A percentile compares a stretch with the other conserved stretches of the same genome.
phyloP scores from a whole-genome alignment of 2,329 filamentous ascomycete species.

The Diaporthe sp. region DNA sequence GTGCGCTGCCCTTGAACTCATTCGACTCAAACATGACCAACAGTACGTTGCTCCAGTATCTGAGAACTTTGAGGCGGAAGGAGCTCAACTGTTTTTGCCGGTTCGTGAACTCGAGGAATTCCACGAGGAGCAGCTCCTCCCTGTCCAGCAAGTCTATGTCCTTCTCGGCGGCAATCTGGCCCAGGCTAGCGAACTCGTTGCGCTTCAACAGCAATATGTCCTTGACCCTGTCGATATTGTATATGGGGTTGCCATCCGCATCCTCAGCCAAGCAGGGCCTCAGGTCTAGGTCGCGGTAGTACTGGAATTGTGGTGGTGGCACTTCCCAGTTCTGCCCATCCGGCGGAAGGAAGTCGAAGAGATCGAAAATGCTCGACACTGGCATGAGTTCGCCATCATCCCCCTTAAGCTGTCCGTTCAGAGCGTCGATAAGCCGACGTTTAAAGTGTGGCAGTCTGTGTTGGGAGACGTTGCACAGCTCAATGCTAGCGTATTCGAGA shows the following conservation, averaged over 20 bases:
- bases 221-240: conserved; percentile 78
- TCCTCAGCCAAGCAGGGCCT: conserved; percentile 74
- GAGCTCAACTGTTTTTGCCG: conserved; percentile 70
- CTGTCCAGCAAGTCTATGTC: conserved; percentile 65
- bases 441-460: conserved; percentile 79
- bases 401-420: conserved; percentile 82
- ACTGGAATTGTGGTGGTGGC: conserved; percentile 67
- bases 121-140: conserved; percentile 72
- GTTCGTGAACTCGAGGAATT: conserved; percentile 75
- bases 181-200: conserved; percentile 69
- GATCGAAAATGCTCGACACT: conserved; percentile 86
- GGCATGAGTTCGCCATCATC: conserved; percentile 75
- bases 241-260: conserved; percentile 69
- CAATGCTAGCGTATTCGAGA: conserved; percentile 87
- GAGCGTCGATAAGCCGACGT: conserved; percentile 75
- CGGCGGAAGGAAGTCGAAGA: conserved; percentile 86
- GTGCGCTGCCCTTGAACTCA: conserved; percentile 80
- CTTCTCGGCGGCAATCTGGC: conserved; percentile 63
- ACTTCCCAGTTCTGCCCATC: conserved; percentile 63
- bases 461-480: conserved; percentile 84
- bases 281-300: conserved; percentile 78
- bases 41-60: conserved; percentile 87
- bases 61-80: conserved; percentile 77
- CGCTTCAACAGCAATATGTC: conserved; percentile 81
- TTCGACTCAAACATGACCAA: conserved; percentile 87